Evolutionary conservation across 495 filamentous ascomycete genomes (phyloP), one percentile per base, ranked within the genome.

Genomic region (Hypoxylon cercidicola): DNA sequence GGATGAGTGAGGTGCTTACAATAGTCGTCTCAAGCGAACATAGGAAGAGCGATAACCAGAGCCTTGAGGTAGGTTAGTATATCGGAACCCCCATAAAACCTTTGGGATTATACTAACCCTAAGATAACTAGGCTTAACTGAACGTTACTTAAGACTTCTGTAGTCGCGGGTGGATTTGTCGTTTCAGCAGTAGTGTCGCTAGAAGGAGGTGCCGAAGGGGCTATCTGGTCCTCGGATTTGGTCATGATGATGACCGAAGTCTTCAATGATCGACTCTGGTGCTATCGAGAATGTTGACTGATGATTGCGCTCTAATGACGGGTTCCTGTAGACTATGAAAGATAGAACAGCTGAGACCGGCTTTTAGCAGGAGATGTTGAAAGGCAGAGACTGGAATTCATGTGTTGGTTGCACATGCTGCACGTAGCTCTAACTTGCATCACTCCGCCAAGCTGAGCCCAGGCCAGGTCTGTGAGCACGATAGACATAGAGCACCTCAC

Each of bases 81-180:
- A 32, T 4, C 30, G 10, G 30, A 11, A 11, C 8, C 8, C 7
- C 25, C 1, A 32, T 32, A 10, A 32, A 32, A 9, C 30, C 10
- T 7, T 11, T 32, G 30, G 30, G 9, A 10, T 32, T 53, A 18
- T 45, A 46, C 25, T 37, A 8, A 60, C 57, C 57, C 57, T 45
- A 60, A 25, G 13, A 60, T 39, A 39, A 60, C 48, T 6, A 60
- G 57, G 21, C 37, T 28, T 8, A 60, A n/a, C 21, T 53, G 57
- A 37, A 51, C 0, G 10, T 60, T 60, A 18, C 20, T 43, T 7
- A 52, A n/a, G 23, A 45, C 48, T 18, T 60, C 35, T 2, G 40
- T 13, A 8, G 39, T 46, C 12, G 45, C 48, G 6, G 47, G 47
- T 16, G 39, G n/a, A 35, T 53, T 20, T 3, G 16, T 45, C 16